phyloP scores from a whole-genome alignment of 805 yeast genomes.

The Lipomyces spencermartinsiae region DNA sequence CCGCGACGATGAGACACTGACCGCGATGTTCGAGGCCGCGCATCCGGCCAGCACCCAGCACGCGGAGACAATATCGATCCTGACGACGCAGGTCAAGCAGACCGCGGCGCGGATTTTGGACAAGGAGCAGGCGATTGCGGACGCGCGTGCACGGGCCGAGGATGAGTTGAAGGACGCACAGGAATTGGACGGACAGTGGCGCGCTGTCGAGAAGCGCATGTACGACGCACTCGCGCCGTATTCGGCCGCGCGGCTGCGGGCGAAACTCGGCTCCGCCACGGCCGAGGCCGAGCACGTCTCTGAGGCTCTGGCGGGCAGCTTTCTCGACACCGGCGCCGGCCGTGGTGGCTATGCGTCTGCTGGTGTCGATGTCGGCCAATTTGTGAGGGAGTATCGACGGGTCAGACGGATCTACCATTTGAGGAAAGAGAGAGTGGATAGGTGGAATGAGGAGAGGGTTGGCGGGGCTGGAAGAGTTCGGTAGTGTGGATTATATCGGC shows the following conservation, averaged over 20 bases:
- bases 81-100: slow-evolving; percentile 17
- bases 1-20: slow-evolving; percentile 11
- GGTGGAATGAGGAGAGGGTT: slow-evolving; percentile 56
- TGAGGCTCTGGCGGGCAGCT: slow-evolving; percentile 47
- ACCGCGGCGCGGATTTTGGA: slow-evolving; percentile 19
- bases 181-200: slow-evolving; percentile 28
- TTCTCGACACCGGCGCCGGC: slow-evolving; percentile 40
- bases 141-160: slow-evolving; percentile 16
- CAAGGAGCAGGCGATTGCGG: slow-evolving; percentile 11
- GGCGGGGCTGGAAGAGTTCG: slow-evolving; percentile 41
- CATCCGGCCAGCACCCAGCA: slow-evolving; percentile 27
- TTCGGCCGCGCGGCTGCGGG: slow-evolving; percentile 17
- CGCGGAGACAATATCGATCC: slow-evolving; percentile 11
- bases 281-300: slow-evolving; percentile 46
- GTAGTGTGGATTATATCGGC: neutral
- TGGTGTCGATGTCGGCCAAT: slow-evolving; percentile 46
- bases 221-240: slow-evolving; percentile 24
- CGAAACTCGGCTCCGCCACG: slow-evolving; percentile 26
- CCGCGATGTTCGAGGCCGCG: slow-evolving; percentile 20
- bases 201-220: slow-evolving; percentile 25
- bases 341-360: slow-evolving; percentile 31
- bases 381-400: slow-evolving; percentile 52
- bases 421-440: slow-evolving; percentile 54
- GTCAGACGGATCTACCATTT: slow-evolving; percentile 54
- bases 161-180: slow-evolving; percentile 21